Evolutionary conservation across 129 eudicot genomes (phyloP), one percentile per base, ranked within the genome.

Genomic region (Calendula officinalis): DNA sequence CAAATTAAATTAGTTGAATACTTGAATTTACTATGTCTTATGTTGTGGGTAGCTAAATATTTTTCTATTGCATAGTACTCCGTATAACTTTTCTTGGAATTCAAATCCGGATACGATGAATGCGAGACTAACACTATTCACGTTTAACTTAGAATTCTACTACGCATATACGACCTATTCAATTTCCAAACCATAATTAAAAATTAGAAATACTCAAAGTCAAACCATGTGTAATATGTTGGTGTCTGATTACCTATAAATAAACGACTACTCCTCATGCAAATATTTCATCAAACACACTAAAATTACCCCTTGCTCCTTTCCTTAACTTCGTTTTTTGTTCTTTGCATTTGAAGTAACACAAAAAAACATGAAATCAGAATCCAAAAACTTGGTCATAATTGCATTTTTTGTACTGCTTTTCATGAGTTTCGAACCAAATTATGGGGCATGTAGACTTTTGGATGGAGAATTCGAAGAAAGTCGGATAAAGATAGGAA

Each of bases 381-480:
- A 36, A 67, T 7, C 48, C 33, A n/a, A 66, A 41, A 12, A 12
- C 1, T 15, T 74, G 4, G 34, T 34, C 58, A 52, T 33, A 17
- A 15, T 60, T 7, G 36, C 53, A 54, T 15, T 38, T 8, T 17
- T 75, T 15, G 6, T 60, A 52, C 8, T 69, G 3, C 22, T 61
- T 9, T 47, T 61, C 7, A 11, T 61, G 5, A 75, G 55, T 27
- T 50, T 75, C 12, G 40, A 45, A 53, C 55, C 15, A 2, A 60
- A 53, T 22, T 22, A 22, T 8, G 66, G 33, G 62, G 75, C 80
- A 0, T 41, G 70, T 44, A 61, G 80, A 62, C 67, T 77, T 58
- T 62, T 81, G 8, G 22, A 69, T 11, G 82, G 60, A 46, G 77
- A 74, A 32, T 9, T 36, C 17, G 35, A 69, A 63, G 62, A 57